These are phyloP conservation scores for Pythium guiyangense DNA, from an alignment of 352 stramenopile species.

Conservation along the genomic window DNA sequence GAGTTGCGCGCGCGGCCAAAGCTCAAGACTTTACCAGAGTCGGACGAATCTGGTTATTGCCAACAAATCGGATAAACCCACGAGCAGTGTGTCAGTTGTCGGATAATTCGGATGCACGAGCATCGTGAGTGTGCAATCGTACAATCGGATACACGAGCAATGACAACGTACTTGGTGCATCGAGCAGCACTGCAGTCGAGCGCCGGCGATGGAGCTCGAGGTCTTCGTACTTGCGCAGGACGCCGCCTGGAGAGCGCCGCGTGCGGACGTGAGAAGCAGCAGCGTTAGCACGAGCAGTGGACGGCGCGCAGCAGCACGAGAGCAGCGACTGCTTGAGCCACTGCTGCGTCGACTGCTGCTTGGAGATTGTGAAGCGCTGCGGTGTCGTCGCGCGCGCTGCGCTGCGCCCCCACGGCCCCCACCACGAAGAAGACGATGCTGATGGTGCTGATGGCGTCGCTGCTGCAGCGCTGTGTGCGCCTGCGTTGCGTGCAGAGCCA, in stretches of 20 bases:
- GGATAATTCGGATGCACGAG: no score
- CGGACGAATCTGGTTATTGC: conserved; percentile 26
- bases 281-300: conserved; percentile 5
- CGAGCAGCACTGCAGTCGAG: conserved; percentile 48
- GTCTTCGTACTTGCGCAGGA: conserved; percentile 69
- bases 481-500: background rate
- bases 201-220: conserved; percentile 39
- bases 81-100: no score
- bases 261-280: conserved; percentile 10
- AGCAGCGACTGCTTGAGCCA: conserved; percentile 16
- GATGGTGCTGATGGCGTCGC: background rate
- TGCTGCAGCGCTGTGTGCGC: background rate
- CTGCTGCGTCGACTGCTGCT: conserved; percentile 3
- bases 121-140: no score
- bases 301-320: conserved; percentile 15
- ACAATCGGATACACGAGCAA: background rate
- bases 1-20: conserved; percentile 54
- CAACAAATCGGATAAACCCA: background rate
- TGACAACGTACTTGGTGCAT: conserved; percentile 45
- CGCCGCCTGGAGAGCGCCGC: conserved; percentile 17
- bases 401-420: background rate
- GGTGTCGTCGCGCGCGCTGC: background rate
- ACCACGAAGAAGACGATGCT: conserved; percentile 2
- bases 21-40: conserved; percentile 42
- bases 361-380: conserved; percentile 3